phyloP scores from a whole-genome alignment of 2,329 filamentous ascomycete genomes.

The Diatrype stigma region DNA sequence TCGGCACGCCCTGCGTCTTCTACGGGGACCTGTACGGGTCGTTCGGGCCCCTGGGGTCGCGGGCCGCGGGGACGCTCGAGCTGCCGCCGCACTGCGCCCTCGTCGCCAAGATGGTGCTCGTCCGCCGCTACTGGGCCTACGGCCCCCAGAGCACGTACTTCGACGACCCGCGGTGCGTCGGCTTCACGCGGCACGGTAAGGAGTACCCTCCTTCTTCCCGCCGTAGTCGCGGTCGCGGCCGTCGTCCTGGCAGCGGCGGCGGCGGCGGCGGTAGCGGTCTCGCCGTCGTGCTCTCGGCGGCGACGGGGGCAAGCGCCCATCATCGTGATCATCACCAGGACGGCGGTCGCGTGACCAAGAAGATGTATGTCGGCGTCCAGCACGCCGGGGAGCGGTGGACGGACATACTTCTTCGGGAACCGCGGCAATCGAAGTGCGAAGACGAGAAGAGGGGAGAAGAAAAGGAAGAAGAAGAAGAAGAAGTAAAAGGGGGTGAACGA shows the following conservation, averaged over 20 bases:
- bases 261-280: slow-evolving; percentile 39
- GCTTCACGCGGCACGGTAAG: slow-evolving; percentile 47
- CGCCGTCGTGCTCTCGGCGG: slow-evolving; percentile 47
- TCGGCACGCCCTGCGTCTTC: slow-evolving; percentile 64
- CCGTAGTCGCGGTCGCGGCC: too few species aligned
- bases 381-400: slow-evolving; percentile 59
- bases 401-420: slow-evolving; percentile 45
- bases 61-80: slow-evolving; percentile 30
- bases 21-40: slow-evolving; percentile 66
- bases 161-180: slow-evolving; percentile 55
- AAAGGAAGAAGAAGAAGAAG: background rate
- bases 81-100: slow-evolving; percentile 48
- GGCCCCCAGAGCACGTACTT: slow-evolving; percentile 61
- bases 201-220: too few species aligned
- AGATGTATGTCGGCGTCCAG: slow-evolving; percentile 57
- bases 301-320: background rate
- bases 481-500: too few species aligned
- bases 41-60: slow-evolving; percentile 31
- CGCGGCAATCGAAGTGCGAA: too few species aligned
- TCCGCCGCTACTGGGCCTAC: slow-evolving; percentile 63
- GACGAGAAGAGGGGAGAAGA: background rate
- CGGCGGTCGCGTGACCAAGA: slow-evolving; percentile 43
- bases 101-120: slow-evolving; percentile 56
- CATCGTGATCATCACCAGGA: too few species aligned
- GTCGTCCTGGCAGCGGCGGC: slow-evolving; percentile 5